These are phyloP conservation scores for Podaxis carcinomalis DNA, from an alignment of 768 basidiomycete genomes.

Conservation along the genomic window DNA sequence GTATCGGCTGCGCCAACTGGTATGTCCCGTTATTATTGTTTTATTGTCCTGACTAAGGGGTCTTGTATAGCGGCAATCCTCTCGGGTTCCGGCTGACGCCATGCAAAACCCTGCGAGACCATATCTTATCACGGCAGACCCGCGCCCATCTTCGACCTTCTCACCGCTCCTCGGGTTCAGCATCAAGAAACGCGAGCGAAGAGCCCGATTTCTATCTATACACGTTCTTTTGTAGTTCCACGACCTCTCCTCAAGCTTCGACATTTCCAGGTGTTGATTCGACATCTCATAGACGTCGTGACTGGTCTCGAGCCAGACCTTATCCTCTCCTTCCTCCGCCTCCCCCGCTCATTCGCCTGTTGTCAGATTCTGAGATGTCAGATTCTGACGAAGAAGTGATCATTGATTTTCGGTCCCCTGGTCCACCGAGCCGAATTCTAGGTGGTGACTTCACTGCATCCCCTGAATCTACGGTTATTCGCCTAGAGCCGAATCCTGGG, in stretches of 20 bases:
- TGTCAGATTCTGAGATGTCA: conserved; percentile 6
- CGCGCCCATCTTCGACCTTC: conserved; percentile 2
- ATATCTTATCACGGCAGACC: conserved; percentile 18
- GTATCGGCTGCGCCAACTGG: conserved; percentile 19
- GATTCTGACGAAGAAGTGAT: conserved; percentile 10
- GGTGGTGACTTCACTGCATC: conserved; percentile 4
- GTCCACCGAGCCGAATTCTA: not conserved
- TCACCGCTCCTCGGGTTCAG: conserved; percentile 7
- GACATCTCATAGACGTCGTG: not conserved
- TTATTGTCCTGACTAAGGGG: not conserved
- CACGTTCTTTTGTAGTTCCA: conserved; percentile 44
- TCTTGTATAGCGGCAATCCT: conserved; percentile 48
- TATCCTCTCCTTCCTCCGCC: conserved; percentile 13
- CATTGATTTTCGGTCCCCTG: conserved; percentile 5
- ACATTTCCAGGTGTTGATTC: conserved; percentile 21
- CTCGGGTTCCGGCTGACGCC: conserved; percentile 60
- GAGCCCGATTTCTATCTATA: conserved; percentile 27
- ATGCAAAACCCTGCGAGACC: conserved; percentile 51
- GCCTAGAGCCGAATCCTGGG: conserved; percentile 3
- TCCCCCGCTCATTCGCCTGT: conserved; percentile 7
- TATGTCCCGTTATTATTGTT: conserved; percentile 16
- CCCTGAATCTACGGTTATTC: conserved; percentile 6
- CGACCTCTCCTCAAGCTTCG: conserved; percentile 32
- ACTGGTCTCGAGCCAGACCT: conserved; percentile 26
- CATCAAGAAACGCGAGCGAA: conserved; percentile 13